These are phyloP conservation scores for Millerago galiae DNA, from an alignment of 805 yeast genomes.

Conservation along the genomic window DNA sequence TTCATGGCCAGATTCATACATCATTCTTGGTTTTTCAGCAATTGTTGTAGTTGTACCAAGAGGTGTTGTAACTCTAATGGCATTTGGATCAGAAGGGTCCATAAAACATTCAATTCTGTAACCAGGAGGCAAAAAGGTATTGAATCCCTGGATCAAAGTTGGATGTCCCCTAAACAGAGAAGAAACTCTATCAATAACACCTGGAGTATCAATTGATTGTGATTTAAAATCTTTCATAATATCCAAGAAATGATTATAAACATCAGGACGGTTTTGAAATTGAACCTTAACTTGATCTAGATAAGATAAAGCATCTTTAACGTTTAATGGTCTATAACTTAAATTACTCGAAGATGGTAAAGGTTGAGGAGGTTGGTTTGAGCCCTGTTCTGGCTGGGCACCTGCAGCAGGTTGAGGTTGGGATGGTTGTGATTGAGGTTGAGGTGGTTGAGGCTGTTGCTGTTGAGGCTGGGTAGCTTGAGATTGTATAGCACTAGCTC, in stretches of 20 bases:
- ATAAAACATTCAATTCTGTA: conserved; percentile 86
- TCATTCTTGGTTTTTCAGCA: conserved; percentile 15
- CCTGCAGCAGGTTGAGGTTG: conserved; percentile 15
- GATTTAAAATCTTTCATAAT: conserved; percentile 99
- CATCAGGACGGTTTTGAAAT: conserved; percentile 88
- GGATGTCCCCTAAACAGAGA: conserved; percentile 90
- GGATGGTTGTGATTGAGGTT: conserved; percentile 22
- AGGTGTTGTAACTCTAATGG: conserved; percentile 93
- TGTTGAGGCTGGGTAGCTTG: conserved; percentile 19
- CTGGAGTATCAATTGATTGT: conserved; percentile 95
- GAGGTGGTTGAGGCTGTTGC: conserved; percentile 27
- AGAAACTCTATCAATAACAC: conserved; percentile 94
- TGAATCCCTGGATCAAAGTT: conserved; percentile 90
- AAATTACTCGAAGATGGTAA: conserved; percentile 15
- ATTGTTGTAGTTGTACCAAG: conserved; percentile 67
- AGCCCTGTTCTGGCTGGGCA: conserved; percentile 8
- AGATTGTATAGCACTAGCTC: conserved; percentile 12
- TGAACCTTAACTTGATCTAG: conserved; percentile 93
- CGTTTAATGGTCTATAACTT: conserved; percentile 77
- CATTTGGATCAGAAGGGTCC: conserved; percentile 85
- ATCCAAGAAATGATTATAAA: conserved; percentile 91
- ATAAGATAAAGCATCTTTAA: conserved; percentile 91
- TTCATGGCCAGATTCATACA: conserved; percentile 11
- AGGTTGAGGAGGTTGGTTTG: conserved; percentile 10
- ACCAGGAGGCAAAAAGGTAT: conserved; percentile 96